A percentile compares a stretch with the other conserved stretches of the same genome.
phyloP scores from a whole-genome alignment of 371 early-diverging fungal genomes.

The Zychaea mexicana region DNA sequence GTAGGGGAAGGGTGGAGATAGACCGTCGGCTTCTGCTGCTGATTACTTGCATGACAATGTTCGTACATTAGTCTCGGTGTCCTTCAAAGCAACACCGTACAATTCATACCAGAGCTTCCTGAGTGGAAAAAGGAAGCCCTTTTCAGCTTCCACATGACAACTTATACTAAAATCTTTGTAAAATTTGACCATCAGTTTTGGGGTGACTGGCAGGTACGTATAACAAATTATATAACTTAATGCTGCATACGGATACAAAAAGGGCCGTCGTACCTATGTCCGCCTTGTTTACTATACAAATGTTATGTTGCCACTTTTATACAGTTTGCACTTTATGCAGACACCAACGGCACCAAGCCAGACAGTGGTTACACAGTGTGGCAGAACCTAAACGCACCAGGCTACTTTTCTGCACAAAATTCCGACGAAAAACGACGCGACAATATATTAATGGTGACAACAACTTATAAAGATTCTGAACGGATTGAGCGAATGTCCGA shows the following conservation, averaged over 20 bases:
- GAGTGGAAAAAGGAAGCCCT: slow-evolving; percentile 51
- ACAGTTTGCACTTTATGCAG: slow-evolving; percentile 50
- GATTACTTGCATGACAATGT: neutral
- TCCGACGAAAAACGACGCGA: neutral
- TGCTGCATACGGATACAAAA: neutral
- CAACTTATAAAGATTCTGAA: slow-evolving; percentile 38
- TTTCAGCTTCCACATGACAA: slow-evolving; percentile 48
- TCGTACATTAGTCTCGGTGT: slow-evolving; percentile 38
- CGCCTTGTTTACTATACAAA: no score
- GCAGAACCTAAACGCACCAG: slow-evolving; percentile 50
- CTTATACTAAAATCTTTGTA: slow-evolving; percentile 52
- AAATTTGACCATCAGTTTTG: slow-evolving; percentile 42
- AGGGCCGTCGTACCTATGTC: neutral
- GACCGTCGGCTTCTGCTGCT: no score
- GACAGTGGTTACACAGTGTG: slow-evolving; percentile 35
- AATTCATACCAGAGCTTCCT: slow-evolving; percentile 41
- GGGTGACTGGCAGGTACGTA: slow-evolving; percentile 48
- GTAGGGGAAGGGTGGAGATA: no score
- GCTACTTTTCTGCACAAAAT: slow-evolving; percentile 20
- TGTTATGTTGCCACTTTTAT: neutral
- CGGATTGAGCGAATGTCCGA: slow-evolving; percentile 39
- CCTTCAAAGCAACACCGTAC: slow-evolving; percentile 34
- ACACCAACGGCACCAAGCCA: slow-evolving; percentile 18
- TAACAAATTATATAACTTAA: neutral
- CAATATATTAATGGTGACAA: slow-evolving; percentile 47